Base-by-base conservation (phyloP, 2,329 filamentous ascomycete genomes). In the Talaromyces atroroseus region DNA sequence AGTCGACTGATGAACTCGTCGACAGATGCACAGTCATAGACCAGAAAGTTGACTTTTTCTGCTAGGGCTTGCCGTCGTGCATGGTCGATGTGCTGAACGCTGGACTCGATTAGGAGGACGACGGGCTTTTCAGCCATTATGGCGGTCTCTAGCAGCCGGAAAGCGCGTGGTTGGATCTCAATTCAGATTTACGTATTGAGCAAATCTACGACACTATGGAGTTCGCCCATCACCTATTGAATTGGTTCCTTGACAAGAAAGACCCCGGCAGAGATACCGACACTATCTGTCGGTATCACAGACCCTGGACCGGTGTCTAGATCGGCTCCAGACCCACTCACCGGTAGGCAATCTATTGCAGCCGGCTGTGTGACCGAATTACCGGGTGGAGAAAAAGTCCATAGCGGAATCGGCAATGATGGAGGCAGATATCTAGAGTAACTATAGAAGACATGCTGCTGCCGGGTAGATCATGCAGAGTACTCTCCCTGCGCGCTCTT, bases 1-100 rank as follows among this genome's bases (percentile, higher is more conserved):
- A 71, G 62, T 5, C 63, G 62, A 50, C 57, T 52, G 49, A 61
- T 57, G 45, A 54, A 54, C 24, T 54, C 52, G 34, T 54, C 44
- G 32, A 54, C 45, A 54, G 52, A 48, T 38, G 42, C 32, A 48
- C 52, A 54, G 45, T 54, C 52, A 48, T 54, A 54, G 29, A 49
- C 29, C 44, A 54, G 42, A 38, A 54, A 40, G 20, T 54, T 48
- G 21, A 59, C 52, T 49, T 58, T 65, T 54, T 57, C 18, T 52
- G 50, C 50, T 52, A 52, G 40, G 50, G 50, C 44, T 7, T 54
- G 42, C 44, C 52, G 45, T 54, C 45, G 52, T 21, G 24, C 16
- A 54, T 36, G 52, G 34, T 54, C 52, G 52, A 54, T 47, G n/a
- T 54, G 44, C 26, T 48, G 52, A 48, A 54, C 45, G 29, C 45